These are phyloP conservation scores for Ophiostoma quercus DNA, from an alignment of 2,329 filamentous ascomycete genomes.

Conservation along the genomic window DNA sequence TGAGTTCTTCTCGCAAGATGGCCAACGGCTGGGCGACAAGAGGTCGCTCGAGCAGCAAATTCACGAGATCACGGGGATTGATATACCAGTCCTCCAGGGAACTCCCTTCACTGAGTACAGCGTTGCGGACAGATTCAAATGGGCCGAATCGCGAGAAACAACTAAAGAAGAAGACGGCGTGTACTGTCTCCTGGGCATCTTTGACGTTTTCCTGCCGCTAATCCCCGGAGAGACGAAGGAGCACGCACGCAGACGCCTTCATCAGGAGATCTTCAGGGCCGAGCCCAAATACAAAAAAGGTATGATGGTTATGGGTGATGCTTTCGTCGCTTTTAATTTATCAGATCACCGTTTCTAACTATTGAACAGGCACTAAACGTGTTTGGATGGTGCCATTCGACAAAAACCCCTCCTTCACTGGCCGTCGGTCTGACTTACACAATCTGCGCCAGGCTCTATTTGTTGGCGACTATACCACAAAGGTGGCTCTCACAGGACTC, in stretches of 20 bases:
- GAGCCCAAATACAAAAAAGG: not conserved
- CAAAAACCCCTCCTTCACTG: not conserved
- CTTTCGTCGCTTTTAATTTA: not conserved
- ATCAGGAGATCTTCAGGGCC: not conserved
- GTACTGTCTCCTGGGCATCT: slow-evolving; percentile 2
- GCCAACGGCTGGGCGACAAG: not conserved
- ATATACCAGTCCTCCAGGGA: not conserved
- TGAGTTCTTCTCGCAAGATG: not conserved
- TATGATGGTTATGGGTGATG: not conserved
- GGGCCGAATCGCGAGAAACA: not conserved
- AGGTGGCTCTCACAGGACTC: not conserved
- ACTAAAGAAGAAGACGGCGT: not conserved
- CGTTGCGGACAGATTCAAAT: not conserved
- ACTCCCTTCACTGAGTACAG: not conserved
- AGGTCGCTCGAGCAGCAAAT: slow-evolving; percentile 5
- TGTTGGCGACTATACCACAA: not conserved
- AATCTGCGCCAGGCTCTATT: not conserved
- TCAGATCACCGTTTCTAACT: not conserved
- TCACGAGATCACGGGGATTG: not conserved
- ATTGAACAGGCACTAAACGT: not conserved
- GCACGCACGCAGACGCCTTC: not conserved
- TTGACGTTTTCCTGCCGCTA: not conserved
- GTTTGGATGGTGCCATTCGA: not conserved
- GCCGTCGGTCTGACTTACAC: not conserved
- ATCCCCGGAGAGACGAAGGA: not conserved